These are phyloP conservation scores for Xylaria grammica DNA, from an alignment of 495 filamentous ascomycete genomes.

Conservation along the genomic window DNA sequence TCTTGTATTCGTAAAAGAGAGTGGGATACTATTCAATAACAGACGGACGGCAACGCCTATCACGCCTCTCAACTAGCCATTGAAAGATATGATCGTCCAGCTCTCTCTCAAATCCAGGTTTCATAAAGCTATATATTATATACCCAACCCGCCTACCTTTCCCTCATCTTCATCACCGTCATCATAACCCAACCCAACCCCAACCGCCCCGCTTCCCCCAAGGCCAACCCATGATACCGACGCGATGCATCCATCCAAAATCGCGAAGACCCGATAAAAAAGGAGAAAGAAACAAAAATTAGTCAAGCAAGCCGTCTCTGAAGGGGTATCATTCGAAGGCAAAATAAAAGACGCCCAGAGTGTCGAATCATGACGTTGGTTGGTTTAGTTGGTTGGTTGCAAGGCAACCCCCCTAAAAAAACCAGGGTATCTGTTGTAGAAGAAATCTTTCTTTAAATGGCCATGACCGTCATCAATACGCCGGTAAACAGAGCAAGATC, in stretches of 20 bases:
- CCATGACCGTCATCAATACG: constrained; percentile 4
- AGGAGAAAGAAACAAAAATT: no score
- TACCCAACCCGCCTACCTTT: neutral
- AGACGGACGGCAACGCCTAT: neutral
- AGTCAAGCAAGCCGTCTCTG: neutral
- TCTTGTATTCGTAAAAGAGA: neutral
- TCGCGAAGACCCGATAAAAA: no score
- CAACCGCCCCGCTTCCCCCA: neutral
- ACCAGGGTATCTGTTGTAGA: constrained; percentile 5
- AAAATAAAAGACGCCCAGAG: constrained; percentile 4
- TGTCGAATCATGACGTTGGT: neutral
- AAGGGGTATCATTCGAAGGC: constrained; percentile 23
- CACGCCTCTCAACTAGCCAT: neutral
- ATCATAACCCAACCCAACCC: neutral
- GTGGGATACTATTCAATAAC: neutral
- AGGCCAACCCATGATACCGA: neutral
- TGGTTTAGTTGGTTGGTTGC: no score
- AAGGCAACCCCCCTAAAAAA: no score
- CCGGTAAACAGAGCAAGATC: constrained; percentile 12
- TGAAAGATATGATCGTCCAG: neutral
- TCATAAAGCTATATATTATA: neutral
- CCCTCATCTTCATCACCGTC: neutral
- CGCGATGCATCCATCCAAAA: constrained; percentile 11
- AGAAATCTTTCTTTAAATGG: constrained; percentile 8
- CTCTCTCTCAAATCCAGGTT: neutral